Evolutionary conservation across 2,329 filamentous ascomycete species (phyloP).

Genomic region (Sphaerulina vaccinii): DNA sequence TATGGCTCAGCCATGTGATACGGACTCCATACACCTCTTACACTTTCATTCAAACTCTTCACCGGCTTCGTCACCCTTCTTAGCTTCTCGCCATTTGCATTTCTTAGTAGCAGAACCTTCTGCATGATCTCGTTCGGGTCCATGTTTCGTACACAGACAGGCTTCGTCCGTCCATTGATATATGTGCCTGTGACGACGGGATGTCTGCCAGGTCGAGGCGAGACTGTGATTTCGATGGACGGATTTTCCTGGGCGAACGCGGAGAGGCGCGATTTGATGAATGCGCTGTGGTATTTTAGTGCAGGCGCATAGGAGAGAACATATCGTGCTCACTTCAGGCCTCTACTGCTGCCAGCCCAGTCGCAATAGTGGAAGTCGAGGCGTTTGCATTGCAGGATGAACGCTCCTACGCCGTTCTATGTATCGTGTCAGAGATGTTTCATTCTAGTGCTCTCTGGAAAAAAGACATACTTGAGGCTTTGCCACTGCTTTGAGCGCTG

Average conservation of each 20-base stretch:
- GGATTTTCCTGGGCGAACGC: constrained; percentile 79
- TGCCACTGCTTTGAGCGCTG: constrained; percentile 54
- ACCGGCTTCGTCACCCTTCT: constrained; percentile 59
- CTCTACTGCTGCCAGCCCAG: constrained; percentile 86
- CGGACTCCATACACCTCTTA: constrained; percentile 64
- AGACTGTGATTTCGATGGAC: constrained; percentile 86
- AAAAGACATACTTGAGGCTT: constrained; percentile 57
- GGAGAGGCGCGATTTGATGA: constrained; percentile 74
- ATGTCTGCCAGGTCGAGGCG: constrained; percentile 84
- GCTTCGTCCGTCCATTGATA: constrained; percentile 83
- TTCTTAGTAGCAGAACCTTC: constrained; percentile 72
- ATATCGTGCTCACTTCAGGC: constrained; percentile 72
- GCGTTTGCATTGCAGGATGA: constrained; percentile 95
- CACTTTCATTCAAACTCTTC: constrained; percentile 61
- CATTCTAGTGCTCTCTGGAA: too few species aligned
- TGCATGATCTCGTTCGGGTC: constrained; percentile 75
- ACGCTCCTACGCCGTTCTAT: constrained; percentile 94
- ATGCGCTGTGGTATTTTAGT: constrained; percentile 56
- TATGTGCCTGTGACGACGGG: constrained; percentile 87
- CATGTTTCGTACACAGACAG: constrained; percentile 85
- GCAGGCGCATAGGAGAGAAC: not conserved
- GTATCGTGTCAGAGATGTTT: too few species aligned
- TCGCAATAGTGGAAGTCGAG: constrained; percentile 97
- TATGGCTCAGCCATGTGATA: constrained; percentile 57
- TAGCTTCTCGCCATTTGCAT: constrained; percentile 74